These are phyloP conservation scores for Curvularia sp. DNA, from an alignment of 2,329 filamentous ascomycete genomes.

Conservation along the genomic window DNA sequence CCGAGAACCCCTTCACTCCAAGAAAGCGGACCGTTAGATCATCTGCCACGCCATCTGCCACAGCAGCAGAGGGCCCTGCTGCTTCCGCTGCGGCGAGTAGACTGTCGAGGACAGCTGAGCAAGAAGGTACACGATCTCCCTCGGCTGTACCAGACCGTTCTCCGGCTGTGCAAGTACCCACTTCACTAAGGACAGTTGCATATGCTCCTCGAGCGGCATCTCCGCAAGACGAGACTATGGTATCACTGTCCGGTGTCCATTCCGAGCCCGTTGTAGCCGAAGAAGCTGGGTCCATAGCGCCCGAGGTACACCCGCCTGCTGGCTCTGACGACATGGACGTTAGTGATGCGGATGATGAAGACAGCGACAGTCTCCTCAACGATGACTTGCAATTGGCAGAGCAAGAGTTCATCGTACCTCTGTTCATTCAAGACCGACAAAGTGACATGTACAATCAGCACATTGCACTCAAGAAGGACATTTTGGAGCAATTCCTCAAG, in stretches of 20 bases:
- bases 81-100: constrained; percentile 9
- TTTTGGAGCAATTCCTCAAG: constrained; percentile 28
- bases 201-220: constrained; percentile 18
- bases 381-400: constrained; percentile 39
- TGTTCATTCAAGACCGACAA: constrained; percentile 44
- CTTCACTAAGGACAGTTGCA: constrained; percentile 39
- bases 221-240: constrained; percentile 7
- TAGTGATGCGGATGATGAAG: constrained; percentile 31
- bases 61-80: not conserved
- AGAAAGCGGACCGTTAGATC: constrained; percentile 10
- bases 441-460: constrained; percentile 30
- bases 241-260: constrained; percentile 1
- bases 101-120: constrained; percentile 6
- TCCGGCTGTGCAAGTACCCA: constrained; percentile 32
- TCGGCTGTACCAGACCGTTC: constrained; percentile 44
- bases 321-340: constrained; percentile 26
- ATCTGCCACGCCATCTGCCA: constrained; percentile 8
- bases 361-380: constrained; percentile 30
- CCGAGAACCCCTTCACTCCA: constrained; percentile 24
- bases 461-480: constrained; percentile 27
- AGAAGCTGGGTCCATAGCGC: constrained; percentile 3
- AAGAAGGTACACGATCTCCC: constrained; percentile 43
- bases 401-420: constrained; percentile 44
- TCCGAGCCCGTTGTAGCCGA: constrained; percentile 15
- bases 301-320: constrained; percentile 1